Percentiles rank a stretch among this genome's conserved stretches.
Conservation (phyloP, 2,329 filamentous ascomycete species). For the Colletotrichum tanaceti region DNA sequence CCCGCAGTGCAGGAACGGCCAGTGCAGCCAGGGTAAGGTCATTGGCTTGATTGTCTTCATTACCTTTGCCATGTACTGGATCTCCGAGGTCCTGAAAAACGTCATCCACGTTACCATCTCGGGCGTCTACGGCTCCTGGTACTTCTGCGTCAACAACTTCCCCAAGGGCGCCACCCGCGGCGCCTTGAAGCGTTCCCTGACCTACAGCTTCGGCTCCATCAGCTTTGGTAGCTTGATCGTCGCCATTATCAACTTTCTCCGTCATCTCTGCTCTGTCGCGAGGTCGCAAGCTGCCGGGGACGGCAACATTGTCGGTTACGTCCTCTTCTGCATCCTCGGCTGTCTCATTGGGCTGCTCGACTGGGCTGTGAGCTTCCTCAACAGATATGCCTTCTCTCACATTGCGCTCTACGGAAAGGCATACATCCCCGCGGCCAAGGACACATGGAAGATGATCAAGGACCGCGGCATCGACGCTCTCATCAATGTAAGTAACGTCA, state of each 20-base stretch:
- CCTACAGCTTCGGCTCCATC: slow-evolving; percentile 93
- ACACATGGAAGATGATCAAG: slow-evolving; percentile 92
- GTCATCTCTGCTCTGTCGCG: slow-evolving; percentile 85
- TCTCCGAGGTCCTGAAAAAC: slow-evolving; percentile 93
- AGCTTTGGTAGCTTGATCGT: slow-evolving; percentile 86
- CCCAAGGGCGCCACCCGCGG: slow-evolving; percentile 84
- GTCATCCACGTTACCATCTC: slow-evolving; percentile 89
- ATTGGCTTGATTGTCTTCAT: slow-evolving; percentile 87
- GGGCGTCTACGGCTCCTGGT: slow-evolving; percentile 93
- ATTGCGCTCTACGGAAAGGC: slow-evolving; percentile 93
- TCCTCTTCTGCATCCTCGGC: slow-evolving; percentile 79
- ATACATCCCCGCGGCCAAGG: slow-evolving; percentile 88
- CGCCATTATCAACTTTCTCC: slow-evolving; percentile 85
- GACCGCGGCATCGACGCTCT: slow-evolving; percentile 91
- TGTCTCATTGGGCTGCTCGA: slow-evolving; percentile 83
- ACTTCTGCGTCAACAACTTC: slow-evolving; percentile 78
- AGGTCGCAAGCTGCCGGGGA: slow-evolving; percentile 69
- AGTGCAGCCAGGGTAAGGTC: slow-evolving; percentile 80
- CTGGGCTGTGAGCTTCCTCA: slow-evolving; percentile 89
- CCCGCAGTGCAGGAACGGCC: slow-evolving; percentile 65
- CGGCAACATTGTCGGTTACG: slow-evolving; percentile 74
- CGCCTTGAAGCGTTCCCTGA: slow-evolving; percentile 83
- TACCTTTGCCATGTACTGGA: slow-evolving; percentile 94
- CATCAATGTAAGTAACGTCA: slow-evolving; percentile 67
- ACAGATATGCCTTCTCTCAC: slow-evolving; percentile 91